Conservation (phyloP, 805 yeast genomes). For the Kockiozyma suomiensis region DNA sequence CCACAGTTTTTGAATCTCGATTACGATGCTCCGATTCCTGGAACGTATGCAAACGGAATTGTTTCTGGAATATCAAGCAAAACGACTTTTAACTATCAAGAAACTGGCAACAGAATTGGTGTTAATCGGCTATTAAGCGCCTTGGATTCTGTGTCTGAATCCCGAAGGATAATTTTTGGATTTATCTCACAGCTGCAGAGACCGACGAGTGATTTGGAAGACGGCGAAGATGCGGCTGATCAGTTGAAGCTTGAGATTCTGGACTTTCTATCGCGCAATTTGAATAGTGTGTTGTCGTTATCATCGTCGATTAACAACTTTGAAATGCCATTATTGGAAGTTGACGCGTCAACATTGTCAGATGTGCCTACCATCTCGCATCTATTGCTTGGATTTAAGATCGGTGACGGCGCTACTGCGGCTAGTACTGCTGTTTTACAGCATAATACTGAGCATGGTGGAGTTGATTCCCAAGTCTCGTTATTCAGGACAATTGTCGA, state of each 20-base stretch:
- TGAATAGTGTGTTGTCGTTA: slow-evolving; percentile 6
- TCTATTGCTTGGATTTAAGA: slow-evolving; percentile 73
- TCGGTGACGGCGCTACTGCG: slow-evolving; percentile 53
- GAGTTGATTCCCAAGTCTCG: slow-evolving; percentile 57
- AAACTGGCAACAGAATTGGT: slow-evolving; percentile 37
- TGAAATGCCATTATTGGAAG: slow-evolving; percentile 37
- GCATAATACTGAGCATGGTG: slow-evolving; percentile 42
- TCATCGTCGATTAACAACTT: background rate
- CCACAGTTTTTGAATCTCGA: slow-evolving; percentile 47
- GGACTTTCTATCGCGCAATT: slow-evolving; percentile 55
- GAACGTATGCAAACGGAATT: slow-evolving; percentile 27
- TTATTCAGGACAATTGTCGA: slow-evolving; percentile 57
- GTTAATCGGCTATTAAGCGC: slow-evolving; percentile 68
- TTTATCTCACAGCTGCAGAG: slow-evolving; percentile 69
- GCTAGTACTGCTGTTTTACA: slow-evolving; percentile 44
- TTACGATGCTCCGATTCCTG: slow-evolving; percentile 26
- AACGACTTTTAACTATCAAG: slow-evolving; percentile 14
- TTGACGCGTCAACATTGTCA: slow-evolving; percentile 27
- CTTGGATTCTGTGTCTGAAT: slow-evolving; percentile 76
- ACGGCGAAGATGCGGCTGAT: slow-evolving; percentile 39
- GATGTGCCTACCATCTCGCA: slow-evolving; percentile 63
- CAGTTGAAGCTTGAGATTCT: slow-evolving; percentile 59
- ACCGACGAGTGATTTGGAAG: slow-evolving; percentile 41
- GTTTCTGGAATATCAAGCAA: slow-evolving; percentile 20
- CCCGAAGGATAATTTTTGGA: slow-evolving; percentile 69